A percentile compares a stretch with the other conserved stretches of the same genome.
Conservation (phyloP, 805 yeast species). For the Wickerhamomyces subpelliculosus region DNA sequence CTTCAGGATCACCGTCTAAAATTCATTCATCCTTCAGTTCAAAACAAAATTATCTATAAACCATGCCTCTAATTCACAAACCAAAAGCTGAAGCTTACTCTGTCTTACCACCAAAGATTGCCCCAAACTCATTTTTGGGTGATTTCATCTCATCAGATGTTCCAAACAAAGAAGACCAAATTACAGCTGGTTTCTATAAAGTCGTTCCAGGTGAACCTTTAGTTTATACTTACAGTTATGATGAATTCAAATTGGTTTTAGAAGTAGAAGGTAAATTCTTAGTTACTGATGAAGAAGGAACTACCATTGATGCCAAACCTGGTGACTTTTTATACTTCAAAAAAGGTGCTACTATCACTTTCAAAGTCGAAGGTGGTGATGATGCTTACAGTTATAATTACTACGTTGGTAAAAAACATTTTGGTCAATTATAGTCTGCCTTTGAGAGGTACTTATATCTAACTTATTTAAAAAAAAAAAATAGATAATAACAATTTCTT, state of each 20-base stretch:
- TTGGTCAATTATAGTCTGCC: conserved; percentile 6
- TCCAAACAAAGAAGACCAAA: conserved; percentile 46
- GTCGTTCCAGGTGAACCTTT: conserved; percentile 65
- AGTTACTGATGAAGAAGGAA: conserved; percentile 58
- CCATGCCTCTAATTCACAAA: conserved; percentile 48
- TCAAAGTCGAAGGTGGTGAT: conserved; percentile 56
- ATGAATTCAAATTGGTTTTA: conserved; percentile 63
- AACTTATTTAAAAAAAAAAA: too few relatives aligned
- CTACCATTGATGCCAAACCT: conserved; percentile 46
- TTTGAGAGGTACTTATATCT: conserved; percentile 1
- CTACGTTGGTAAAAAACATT: conserved; percentile 20
- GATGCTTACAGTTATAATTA: conserved; percentile 37
- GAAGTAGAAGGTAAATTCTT: conserved; percentile 57
- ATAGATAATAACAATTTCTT: too few relatives aligned
- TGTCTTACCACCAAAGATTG: conserved; percentile 53
- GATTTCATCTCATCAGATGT: conserved; percentile 56
- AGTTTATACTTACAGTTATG: conserved; percentile 54
- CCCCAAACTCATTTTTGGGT: conserved; percentile 61
- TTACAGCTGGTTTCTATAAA: conserved; percentile 61
- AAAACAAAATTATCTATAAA: background rate
- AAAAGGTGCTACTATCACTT: conserved; percentile 62
- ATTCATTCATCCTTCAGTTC: too few relatives aligned
- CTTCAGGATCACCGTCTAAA: too few relatives aligned
- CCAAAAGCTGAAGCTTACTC: conserved; percentile 48
- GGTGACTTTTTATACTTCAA: conserved; percentile 66